phyloP scores from a whole-genome alignment of 371 early-diverging fungal genomes.

The Funneliformis caledonium region DNA sequence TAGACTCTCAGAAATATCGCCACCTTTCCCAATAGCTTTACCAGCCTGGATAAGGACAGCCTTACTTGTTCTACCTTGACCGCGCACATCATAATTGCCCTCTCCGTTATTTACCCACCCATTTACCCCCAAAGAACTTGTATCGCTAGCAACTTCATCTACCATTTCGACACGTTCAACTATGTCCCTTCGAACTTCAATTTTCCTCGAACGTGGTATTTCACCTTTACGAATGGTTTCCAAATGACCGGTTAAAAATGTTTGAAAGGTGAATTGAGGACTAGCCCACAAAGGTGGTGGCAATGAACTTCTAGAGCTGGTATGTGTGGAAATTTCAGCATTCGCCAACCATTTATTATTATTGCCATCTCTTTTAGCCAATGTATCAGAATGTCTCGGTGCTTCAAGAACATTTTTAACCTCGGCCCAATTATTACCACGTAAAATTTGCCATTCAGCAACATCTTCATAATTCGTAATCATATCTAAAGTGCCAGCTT shows the following conservation, averaged over 20 bases:
- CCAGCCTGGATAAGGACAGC: slow-evolving; percentile 26
- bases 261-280: slow-evolving; percentile 35
- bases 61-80: not conserved
- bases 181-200: slow-evolving; percentile 23
- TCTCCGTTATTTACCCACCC: slow-evolving; percentile 25
- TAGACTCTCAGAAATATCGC: slow-evolving; percentile 32
- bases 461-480: slow-evolving; percentile 39
- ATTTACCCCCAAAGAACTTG: not conserved
- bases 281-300: slow-evolving; percentile 30
- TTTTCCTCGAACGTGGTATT: slow-evolving; percentile 30
- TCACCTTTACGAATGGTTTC: slow-evolving; percentile 30
- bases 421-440: slow-evolving; percentile 37
- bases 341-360: slow-evolving; percentile 33
- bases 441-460: slow-evolving; percentile 42
- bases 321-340: slow-evolving; percentile 38
- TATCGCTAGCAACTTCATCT: not conserved
- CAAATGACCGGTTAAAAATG: slow-evolving; percentile 18
- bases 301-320: slow-evolving; percentile 30
- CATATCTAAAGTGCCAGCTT: slow-evolving; percentile 17
- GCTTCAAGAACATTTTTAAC: slow-evolving; percentile 32
- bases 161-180: slow-evolving; percentile 8
- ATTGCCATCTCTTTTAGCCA: slow-evolving; percentile 22
- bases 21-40: slow-evolving; percentile 18
- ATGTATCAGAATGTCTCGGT: not conserved
- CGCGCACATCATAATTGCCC: not conserved